Base-by-base conservation (phyloP, 1,284 basidiomycete species). In the Microbotryomycetes sp. region DNA sequence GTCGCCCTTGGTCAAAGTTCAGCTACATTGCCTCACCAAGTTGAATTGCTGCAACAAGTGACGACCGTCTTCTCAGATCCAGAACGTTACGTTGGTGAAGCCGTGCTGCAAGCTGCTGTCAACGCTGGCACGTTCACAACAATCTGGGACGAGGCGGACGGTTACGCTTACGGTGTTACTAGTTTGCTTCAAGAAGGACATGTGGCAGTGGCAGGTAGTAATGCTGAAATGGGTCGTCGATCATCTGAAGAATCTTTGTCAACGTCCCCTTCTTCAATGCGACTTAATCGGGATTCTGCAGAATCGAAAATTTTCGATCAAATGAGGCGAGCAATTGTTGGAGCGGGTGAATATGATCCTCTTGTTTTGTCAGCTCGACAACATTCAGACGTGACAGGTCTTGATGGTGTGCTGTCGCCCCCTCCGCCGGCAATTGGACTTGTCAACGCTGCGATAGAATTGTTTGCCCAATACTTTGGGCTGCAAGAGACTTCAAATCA, bases 91-190 rank as follows among this genome's bases (percentile, higher is more conserved):
- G 76, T 78, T 12, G 90, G 88, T 0, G 65, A 70, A 29, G 92
- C 89, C 1, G 85, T 86, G 0, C 83, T 96, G 6, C 94, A 97
- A 76, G 92, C 93, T 0, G 89, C 92, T 0, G 96, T 97, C 64
- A 88, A 88, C 0, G 86, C 89, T 1, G 91, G 89, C 36, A 81
- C 84, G 1, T 94, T 96, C 74, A 86, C 84, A 4, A 84, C 82
- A 15, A 81, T 98, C 6, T 97, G 96, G 94, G 83, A 87, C 62
- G 83, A 84, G 59, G 80, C 82, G 0, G 94, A 97, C 74, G 90
- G 91, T 0, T 94, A 92, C 75, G 92, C 87, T 0, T 94, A 90
- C 76, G 96, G 94, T 3, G 84, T 97, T 12, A 92, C 91, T 1
- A 89, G 84, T 56, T 77, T 88, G 26, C 70, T 79, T 29, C 64